A percentile compares a stretch with the other conserved stretches of the same genome.
Conservation (phyloP, 169 alveolate species). For the Cryptosporidium ubiquitum region DNA sequence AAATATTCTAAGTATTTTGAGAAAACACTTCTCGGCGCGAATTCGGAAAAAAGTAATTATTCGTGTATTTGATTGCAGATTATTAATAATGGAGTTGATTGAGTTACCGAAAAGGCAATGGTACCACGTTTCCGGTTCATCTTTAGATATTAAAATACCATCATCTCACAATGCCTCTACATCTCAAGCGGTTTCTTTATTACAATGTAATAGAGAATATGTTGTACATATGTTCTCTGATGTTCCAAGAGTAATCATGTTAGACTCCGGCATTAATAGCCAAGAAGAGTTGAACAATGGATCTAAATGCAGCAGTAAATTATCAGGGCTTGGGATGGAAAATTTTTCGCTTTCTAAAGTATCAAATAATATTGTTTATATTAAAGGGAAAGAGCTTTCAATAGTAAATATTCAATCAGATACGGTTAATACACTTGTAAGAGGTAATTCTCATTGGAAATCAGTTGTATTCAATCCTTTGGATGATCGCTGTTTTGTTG, state of each 20-base stretch:
- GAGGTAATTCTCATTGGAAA: slow-evolving; percentile 28
- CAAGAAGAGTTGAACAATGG: slow-evolving; percentile 48
- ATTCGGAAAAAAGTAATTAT: not conserved
- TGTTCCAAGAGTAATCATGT: slow-evolving; percentile 51
- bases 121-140: slow-evolving; percentile 16
- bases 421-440: not conserved
- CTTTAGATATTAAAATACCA: slow-evolving; percentile 18
- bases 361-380: slow-evolving; percentile 47
- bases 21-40: not conserved
- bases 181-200: slow-evolving; percentile 16
- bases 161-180: slow-evolving; percentile 28
- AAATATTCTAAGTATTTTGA: not conserved
- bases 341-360: slow-evolving; percentile 39
- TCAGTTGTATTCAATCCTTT: slow-evolving; percentile 30
- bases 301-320: slow-evolving; percentile 55
- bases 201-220: slow-evolving; percentile 65
- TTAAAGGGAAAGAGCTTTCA: slow-evolving; percentile 35
- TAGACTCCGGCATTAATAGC: slow-evolving; percentile 33
- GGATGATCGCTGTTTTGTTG: slow-evolving; percentile 58
- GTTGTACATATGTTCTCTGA: slow-evolving; percentile 68
- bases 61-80: not conserved
- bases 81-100: slow-evolving; percentile 28
- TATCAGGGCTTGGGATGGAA: slow-evolving; percentile 58
- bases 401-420: slow-evolving; percentile 55
- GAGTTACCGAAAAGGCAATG: slow-evolving; percentile 23